Evolutionary conservation across 768 basidiomycete genomes (phyloP).

Genomic region (Mycena amicta): DNA sequence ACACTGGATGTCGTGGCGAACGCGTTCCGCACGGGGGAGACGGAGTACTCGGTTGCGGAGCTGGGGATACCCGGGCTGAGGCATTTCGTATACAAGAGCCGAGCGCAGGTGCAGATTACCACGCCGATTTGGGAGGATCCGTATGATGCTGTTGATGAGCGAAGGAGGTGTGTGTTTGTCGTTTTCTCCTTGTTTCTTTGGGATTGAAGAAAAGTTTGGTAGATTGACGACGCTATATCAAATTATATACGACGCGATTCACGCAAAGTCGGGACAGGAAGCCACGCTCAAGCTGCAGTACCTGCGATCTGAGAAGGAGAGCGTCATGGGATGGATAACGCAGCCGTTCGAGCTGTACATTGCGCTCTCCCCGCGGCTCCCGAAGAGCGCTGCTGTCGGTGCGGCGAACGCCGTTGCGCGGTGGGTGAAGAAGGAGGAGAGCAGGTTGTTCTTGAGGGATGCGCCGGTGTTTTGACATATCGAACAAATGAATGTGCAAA

Average conservation of each 20-base stretch:
- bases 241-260: slow-evolving; percentile 82
- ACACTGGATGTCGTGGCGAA: slow-evolving; percentile 52
- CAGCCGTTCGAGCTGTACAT: slow-evolving; percentile 93
- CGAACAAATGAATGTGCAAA: no score
- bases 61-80: slow-evolving; percentile 87
- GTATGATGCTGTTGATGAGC: slow-evolving; percentile 65
- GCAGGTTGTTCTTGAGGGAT: slow-evolving; percentile 77
- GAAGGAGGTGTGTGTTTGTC: slow-evolving; percentile 60
- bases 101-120: slow-evolving; percentile 87
- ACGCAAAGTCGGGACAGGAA: slow-evolving; percentile 85
- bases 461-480: slow-evolving; percentile 78
- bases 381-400: slow-evolving; percentile 85
- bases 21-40: slow-evolving; percentile 49
- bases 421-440: slow-evolving; percentile 92
- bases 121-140: slow-evolving; percentile 84
- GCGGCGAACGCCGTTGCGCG: slow-evolving; percentile 87
- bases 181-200: background rate
- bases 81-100: slow-evolving; percentile 95
- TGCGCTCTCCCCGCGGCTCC: slow-evolving; percentile 75
- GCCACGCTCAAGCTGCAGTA: slow-evolving; percentile 85
- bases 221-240: slow-evolving; percentile 85
- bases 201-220: background rate
- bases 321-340: slow-evolving; percentile 94
- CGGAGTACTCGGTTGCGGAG: slow-evolving; percentile 70
- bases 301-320: slow-evolving; percentile 82